Conservation (phyloP, 371 early-diverging fungal genomes). For the Rhizopus microsporus region DNA sequence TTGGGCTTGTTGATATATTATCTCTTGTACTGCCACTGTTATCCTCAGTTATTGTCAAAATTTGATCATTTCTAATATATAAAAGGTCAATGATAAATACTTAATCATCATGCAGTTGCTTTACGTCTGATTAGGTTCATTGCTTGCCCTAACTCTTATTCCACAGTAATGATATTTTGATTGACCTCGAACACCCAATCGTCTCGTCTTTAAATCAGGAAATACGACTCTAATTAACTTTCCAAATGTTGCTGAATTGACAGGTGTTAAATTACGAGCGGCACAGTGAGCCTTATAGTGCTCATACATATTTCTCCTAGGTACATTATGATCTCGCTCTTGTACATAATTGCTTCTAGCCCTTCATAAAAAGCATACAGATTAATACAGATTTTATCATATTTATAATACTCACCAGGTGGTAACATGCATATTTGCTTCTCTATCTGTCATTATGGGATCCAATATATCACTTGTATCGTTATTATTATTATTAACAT, state of each 20-base stretch:
- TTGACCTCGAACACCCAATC: slow-evolving; percentile 65
- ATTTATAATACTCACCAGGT: slow-evolving; percentile 20
- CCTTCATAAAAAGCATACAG: slow-evolving; percentile 23
- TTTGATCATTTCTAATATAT: slow-evolving; percentile 1
- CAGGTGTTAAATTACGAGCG: slow-evolving; percentile 43
- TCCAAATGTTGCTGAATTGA: slow-evolving; percentile 72
- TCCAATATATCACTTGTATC: slow-evolving; percentile 13
- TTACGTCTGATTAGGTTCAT: slow-evolving; percentile 3
- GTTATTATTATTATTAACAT: neutral
- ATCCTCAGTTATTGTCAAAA: neutral
- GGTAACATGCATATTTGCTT: slow-evolving; percentile 28
- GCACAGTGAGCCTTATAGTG: slow-evolving; percentile 57
- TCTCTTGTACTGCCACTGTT: neutral
- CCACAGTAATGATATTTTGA: slow-evolving; percentile 65
- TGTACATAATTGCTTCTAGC: slow-evolving; percentile 57
- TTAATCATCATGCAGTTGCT: neutral
- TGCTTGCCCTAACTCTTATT: slow-evolving; percentile 26
- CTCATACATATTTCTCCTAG: slow-evolving; percentile 61
- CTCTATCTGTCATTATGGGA: slow-evolving; percentile 27
- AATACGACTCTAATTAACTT: slow-evolving; percentile 66
- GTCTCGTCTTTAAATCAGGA: slow-evolving; percentile 61
- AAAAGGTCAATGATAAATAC: neutral
- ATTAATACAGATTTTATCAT: neutral
- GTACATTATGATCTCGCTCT: slow-evolving; percentile 56
- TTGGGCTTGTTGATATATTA: neutral